Conservation (phyloP, 2,329 filamentous ascomycete genomes). For the Phialophora verrucosa region DNA sequence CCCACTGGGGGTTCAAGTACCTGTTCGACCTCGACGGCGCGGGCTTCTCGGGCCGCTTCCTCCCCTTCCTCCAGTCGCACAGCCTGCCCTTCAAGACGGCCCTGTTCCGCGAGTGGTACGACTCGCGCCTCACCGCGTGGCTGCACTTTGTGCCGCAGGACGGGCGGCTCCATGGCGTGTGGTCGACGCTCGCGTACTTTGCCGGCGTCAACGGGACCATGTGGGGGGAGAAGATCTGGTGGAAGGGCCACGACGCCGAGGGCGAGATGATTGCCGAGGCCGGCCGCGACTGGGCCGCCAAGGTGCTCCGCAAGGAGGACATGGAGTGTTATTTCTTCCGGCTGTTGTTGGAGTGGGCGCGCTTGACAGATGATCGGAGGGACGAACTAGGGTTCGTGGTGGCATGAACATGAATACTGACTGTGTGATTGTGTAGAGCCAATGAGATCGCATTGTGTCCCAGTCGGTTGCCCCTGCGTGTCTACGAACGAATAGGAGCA, state of each 20-base stretch:
- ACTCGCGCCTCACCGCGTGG: constrained; percentile 75
- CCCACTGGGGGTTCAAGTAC: constrained; percentile 70
- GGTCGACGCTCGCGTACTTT: constrained; percentile 77
- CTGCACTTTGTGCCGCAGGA: constrained; percentile 81
- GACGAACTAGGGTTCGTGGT: constrained; percentile 53
- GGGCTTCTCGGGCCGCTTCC: constrained; percentile 68
- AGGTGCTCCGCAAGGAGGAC: constrained; percentile 71
- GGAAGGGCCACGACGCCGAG: constrained; percentile 59
- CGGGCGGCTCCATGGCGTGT: constrained; percentile 72
- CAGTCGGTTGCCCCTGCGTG: neutral
- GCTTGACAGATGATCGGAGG: constrained; percentile 67
- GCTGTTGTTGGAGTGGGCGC: constrained; percentile 76
- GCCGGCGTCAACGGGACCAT: constrained; percentile 57
- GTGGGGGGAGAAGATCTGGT: constrained; percentile 55
- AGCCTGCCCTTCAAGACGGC: constrained; percentile 72
- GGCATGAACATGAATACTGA: neutral
- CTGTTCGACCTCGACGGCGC: constrained; percentile 74
- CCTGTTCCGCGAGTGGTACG: constrained; percentile 80
- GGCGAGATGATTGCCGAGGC: constrained; percentile 69
- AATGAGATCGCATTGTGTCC: neutral
- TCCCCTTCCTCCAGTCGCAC: constrained; percentile 68
- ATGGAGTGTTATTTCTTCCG: constrained; percentile 83
- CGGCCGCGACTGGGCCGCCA: constrained; percentile 68
- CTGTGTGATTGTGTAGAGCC: neutral
- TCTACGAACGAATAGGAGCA: too few relatives aligned